These are phyloP conservation scores for Phialocephala sp. DNA, from an alignment of 2,329 filamentous ascomycete genomes.

Conservation along the genomic window DNA sequence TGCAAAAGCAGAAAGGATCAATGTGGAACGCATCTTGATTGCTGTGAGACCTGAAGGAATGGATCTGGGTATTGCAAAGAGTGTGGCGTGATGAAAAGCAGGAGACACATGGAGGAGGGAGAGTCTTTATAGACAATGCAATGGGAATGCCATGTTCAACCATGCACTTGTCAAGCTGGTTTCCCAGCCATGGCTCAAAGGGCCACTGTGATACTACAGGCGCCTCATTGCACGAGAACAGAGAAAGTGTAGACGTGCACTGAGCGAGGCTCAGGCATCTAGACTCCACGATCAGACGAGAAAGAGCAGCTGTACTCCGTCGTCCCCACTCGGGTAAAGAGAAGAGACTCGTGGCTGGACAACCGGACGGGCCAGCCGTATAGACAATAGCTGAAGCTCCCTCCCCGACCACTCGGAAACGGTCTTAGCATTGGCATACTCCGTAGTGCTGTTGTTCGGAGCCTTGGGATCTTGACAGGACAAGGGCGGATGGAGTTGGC, in stretches of 20 bases:
- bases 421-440: background rate
- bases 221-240: slow-evolving; percentile 3
- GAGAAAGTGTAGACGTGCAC: slow-evolving; percentile 1
- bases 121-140: slow-evolving; percentile 10
- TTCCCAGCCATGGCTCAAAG: background rate
- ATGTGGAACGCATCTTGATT: slow-evolving; percentile 29
- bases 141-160: background rate
- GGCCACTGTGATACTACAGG: slow-evolving; percentile 4
- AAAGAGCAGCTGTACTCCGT: background rate
- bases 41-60: slow-evolving; percentile 8
- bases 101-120: background rate
- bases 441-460: background rate
- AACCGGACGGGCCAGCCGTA: background rate
- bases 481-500: background rate
- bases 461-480: background rate
- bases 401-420: background rate
- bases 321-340: background rate
- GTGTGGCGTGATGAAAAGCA: slow-evolving; percentile 1
- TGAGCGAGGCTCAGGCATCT: slow-evolving; percentile 5
- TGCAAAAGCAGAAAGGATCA: slow-evolving; percentile 32
- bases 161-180: slow-evolving; percentile 4
- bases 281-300: background rate
- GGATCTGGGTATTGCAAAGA: background rate
- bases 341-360: slow-evolving; percentile 1
- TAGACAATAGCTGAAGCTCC: background rate